Conservation (phyloP, 1,284 basidiomycete genomes). For the Cryptococcus sp. region DNA sequence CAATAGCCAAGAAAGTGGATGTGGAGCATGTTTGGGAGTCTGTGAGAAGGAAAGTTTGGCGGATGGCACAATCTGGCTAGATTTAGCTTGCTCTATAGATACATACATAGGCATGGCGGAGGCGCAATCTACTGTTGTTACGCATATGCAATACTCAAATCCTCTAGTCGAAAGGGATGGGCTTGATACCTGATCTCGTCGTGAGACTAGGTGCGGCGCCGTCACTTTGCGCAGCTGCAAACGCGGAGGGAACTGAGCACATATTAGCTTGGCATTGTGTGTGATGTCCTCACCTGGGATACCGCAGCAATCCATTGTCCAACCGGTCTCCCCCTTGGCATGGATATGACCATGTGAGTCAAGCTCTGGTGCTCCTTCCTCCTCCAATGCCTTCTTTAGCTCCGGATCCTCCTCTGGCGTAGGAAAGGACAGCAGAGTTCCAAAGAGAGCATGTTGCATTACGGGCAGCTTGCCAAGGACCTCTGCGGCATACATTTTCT, state of each 20-base stretch:
- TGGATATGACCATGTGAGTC: slow-evolving; percentile 67
- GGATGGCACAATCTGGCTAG: slow-evolving; percentile 18
- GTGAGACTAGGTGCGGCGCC: slow-evolving; percentile 19
- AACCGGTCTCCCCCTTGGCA: slow-evolving; percentile 67
- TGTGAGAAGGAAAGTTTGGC: slow-evolving; percentile 18
- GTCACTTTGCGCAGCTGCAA: slow-evolving; percentile 68
- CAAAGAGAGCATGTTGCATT: slow-evolving; percentile 94
- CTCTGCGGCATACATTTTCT: slow-evolving; percentile 97
- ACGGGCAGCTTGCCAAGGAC: slow-evolving; percentile 95
- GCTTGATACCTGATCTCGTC: slow-evolving; percentile 65
- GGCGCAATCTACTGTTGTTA: background rate
- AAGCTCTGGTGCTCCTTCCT: slow-evolving; percentile 53
- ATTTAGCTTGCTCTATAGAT: background rate
- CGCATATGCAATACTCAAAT: slow-evolving; percentile 4
- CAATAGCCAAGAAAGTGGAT: slow-evolving; percentile 29
- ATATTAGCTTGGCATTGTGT: background rate
- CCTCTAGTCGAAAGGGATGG: slow-evolving; percentile 75
- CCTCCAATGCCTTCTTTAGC: slow-evolving; percentile 46
- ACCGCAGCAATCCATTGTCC: slow-evolving; percentile 81
- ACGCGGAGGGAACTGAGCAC: slow-evolving; percentile 68
- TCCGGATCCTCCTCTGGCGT: slow-evolving; percentile 52
- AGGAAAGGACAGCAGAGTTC: slow-evolving; percentile 70
- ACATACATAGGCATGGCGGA: background rate
- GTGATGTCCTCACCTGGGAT: slow-evolving; percentile 60
- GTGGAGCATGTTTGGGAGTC: slow-evolving; percentile 36